phyloP scores from a whole-genome alignment of 306 rosid genomes.

The Trichosanthes truncata region DNA sequence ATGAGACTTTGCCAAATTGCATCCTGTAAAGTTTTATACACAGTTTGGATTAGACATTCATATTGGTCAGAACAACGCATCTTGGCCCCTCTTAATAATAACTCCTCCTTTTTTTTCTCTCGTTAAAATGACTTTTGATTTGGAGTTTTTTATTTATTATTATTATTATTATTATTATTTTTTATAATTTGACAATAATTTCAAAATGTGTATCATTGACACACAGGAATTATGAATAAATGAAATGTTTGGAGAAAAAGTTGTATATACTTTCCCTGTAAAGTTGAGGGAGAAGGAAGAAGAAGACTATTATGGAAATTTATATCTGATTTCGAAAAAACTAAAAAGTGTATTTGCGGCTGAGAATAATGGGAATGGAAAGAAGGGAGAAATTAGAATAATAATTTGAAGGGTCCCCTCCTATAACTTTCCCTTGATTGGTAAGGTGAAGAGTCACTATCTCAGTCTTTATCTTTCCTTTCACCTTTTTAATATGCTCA shows the following conservation, averaged over 20 bases:
- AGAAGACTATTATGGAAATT: not conserved
- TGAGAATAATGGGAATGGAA: not conserved
- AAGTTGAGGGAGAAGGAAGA: not conserved
- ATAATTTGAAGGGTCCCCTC: not conserved
- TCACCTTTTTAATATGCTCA: not conserved
- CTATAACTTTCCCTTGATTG: not conserved
- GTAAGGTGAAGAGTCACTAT: not conserved
- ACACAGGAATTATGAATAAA: not conserved
- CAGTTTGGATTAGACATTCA: slow-evolving; percentile 13
- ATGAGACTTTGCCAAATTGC: slow-evolving; percentile 9
- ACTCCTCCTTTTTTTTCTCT: not conserved
- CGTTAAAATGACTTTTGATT: not conserved
- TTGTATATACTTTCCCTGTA: not conserved
- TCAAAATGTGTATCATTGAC: not conserved
- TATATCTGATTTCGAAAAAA: not conserved
- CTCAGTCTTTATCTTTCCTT: not conserved
- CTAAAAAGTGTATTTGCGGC: not conserved
- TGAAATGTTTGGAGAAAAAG: not conserved
- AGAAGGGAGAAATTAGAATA: not conserved
- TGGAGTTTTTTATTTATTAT: not conserved
- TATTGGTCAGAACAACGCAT: not conserved
- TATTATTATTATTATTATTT: too few relatives aligned
- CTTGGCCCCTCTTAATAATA: slow-evolving; percentile 2
- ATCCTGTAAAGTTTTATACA: slow-evolving; percentile 33
- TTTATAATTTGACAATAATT: not conserved